phyloP scores from a whole-genome alignment of 495 filamentous ascomycete genomes.

The Umbilicaria muhlenbergii region DNA sequence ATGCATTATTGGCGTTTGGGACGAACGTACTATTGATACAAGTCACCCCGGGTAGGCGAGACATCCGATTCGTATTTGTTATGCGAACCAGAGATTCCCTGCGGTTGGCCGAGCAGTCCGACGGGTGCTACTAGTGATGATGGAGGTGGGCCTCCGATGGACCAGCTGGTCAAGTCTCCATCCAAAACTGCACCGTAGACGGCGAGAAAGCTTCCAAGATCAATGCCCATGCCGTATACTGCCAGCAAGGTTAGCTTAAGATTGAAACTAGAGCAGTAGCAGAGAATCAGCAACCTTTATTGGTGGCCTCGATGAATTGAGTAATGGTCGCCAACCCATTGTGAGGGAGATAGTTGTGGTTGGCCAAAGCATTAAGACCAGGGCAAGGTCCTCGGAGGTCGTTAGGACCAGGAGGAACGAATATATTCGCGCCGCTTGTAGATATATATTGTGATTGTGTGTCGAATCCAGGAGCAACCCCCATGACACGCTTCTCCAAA shows the following conservation, averaged over 20 bases:
- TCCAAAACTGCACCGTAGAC: conserved; percentile 11
- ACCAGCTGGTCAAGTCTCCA: conserved; percentile 9
- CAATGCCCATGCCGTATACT: not conserved
- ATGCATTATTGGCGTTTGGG: no score
- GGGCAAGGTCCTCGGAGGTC: conserved; percentile 27
- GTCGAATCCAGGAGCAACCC: conserved; percentile 17
- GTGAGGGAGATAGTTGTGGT: conserved; percentile 39
- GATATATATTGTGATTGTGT: conserved; percentile 16
- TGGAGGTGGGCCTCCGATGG: conserved; percentile 8
- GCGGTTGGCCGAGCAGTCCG: conserved; percentile 7
- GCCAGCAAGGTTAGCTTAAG: no score
- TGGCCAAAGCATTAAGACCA: conserved; percentile 39
- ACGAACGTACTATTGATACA: conserved; percentile 17
- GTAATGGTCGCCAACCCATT: conserved; percentile 24
- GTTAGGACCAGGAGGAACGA: conserved; percentile 12
- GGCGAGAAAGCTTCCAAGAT: conserved; percentile 11
- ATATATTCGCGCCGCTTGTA: conserved; percentile 12
- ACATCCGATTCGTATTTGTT: conserved; percentile 17
- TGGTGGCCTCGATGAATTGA: conserved; percentile 7
- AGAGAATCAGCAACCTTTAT: conserved; percentile 1
- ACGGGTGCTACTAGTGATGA: not conserved
- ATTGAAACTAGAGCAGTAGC: not conserved
- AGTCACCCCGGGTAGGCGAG: conserved; percentile 36
- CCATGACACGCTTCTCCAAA: not conserved
- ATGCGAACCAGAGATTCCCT: conserved; percentile 15